These are phyloP conservation scores for Aspergillus biplanus DNA, from an alignment of 495 filamentous ascomycete species.

Conservation along the genomic window DNA sequence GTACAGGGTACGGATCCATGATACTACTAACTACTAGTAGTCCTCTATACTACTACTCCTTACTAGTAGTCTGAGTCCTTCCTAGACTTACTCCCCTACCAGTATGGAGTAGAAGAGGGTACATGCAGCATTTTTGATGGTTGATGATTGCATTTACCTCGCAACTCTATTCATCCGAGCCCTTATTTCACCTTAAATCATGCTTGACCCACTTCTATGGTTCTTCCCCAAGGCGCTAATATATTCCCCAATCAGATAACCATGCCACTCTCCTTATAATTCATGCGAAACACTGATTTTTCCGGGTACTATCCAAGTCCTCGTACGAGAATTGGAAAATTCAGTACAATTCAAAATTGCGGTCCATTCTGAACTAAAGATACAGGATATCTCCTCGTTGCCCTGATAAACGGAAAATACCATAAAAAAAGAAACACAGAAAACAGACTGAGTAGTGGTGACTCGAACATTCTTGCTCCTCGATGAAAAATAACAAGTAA, in stretches of 20 bases:
- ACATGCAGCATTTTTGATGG: too few species aligned
- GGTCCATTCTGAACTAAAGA: conserved; percentile 20
- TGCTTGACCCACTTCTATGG: too few species aligned
- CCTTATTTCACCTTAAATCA: too few species aligned
- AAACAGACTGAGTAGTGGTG: conserved; percentile 9
- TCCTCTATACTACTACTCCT: too few species aligned
- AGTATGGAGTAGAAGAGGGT: too few species aligned
- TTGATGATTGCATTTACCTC: too few species aligned
- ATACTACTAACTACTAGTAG: background rate
- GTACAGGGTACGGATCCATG: background rate
- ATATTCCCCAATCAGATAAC: too few species aligned
- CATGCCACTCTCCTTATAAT: background rate
- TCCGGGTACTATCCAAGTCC: background rate
- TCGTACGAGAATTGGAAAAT: background rate
- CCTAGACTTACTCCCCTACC: too few species aligned
- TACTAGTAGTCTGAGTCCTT: too few species aligned
- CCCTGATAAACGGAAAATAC: background rate
- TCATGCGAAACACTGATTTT: background rate
- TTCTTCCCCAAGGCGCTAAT: too few species aligned
- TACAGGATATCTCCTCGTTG: conserved; percentile 17
- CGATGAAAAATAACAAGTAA: conserved; percentile 12
- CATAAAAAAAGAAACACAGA: conserved; percentile 1
- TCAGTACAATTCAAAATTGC: background rate
- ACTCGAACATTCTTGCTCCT: conserved; percentile 21
- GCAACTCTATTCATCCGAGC: too few species aligned